phyloP scores from a whole-genome alignment of 768 basidiomycete genomes.

The Strobilomyces confusus region DNA sequence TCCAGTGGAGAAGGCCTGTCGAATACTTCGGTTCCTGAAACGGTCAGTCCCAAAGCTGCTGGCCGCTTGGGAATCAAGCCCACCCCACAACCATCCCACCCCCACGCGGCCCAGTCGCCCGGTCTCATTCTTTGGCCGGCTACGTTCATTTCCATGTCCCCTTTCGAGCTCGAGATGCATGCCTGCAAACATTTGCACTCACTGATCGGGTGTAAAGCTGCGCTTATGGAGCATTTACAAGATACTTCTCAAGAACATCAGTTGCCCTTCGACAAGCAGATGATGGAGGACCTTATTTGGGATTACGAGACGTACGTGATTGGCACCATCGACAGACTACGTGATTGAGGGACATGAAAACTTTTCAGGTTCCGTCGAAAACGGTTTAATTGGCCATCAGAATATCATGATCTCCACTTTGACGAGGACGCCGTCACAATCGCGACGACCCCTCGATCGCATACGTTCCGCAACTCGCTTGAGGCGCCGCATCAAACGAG shows the following conservation, averaged over 20 bases:
- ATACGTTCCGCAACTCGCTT: conserved; percentile 14
- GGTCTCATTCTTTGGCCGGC: conserved; percentile 59
- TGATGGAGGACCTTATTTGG: conserved; percentile 30
- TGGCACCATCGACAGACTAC: neutral
- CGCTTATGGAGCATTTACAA: conserved; percentile 47
- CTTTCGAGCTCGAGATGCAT: conserved; percentile 69
- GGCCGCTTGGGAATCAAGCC: conserved; percentile 34
- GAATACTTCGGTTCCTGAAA: conserved; percentile 24
- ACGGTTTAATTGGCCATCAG: conserved; percentile 66
- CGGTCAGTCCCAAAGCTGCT: conserved; percentile 35
- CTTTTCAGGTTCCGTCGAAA: conserved; percentile 56
- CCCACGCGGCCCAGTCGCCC: conserved; percentile 48
- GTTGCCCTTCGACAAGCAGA: conserved; percentile 16
- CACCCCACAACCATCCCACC: conserved; percentile 14
- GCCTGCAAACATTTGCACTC: conserved; percentile 66
- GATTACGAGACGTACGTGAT: conserved; percentile 34
- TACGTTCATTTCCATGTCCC: conserved; percentile 54
- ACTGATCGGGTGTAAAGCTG: conserved; percentile 57
- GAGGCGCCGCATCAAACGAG: conserved; percentile 13
- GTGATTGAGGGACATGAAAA: conserved; percentile 7
- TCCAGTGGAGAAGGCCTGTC: conserved; percentile 25
- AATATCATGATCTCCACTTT: conserved; percentile 33
- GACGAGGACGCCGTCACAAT: conserved; percentile 20
- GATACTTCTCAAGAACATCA: conserved; percentile 29
- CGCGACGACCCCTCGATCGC: conserved; percentile 21